Evolutionary conservation across 768 basidiomycete species (phyloP), one percentile per base, ranked within the genome.

Genomic region (Tulasnella sp.): DNA sequence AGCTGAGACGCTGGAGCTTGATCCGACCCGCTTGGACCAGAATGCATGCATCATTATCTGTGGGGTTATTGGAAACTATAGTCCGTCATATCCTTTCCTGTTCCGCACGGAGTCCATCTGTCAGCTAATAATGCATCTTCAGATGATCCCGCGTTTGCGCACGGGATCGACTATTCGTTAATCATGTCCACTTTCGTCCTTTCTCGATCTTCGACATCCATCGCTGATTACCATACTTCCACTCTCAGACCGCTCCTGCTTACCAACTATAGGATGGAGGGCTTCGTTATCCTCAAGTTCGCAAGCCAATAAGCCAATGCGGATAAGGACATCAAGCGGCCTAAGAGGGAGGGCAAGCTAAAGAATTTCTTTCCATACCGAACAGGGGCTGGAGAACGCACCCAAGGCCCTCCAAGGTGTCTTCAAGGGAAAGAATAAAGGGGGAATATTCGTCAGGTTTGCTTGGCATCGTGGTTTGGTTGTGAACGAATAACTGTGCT

Each of bases 271-370:
- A 85, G 75, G 42, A 80, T 97, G 1, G 75, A 87, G 66, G 93
- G 93, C 8, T 96, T 92, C 72, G 74, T 93, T 65, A 78, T 89
- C 84, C 85, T 89, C 60, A 90, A 97, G 71, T 92, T 92, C 68
- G 74, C 68, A 0, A 61, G 74, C 0, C 75, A 80, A 57, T 92
- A 75, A 66, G 73, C 77, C 3, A 74, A 71, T 30, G 90, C 84
- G 0, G 71, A 78, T 25, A 69, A 71, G 44, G 81, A 84, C 62
- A 72, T 91, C 31, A 74, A 76, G 0, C 67, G 73, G 24, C 81
- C 79, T 61, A 72, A 92, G 17, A 69, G 69, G 21, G 79, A 81
- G 24, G 87, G 89, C 5, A 76, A 81, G 19, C 70, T 93, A 59
- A 85, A 89, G n/a, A 68, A 76, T 84, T 17, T 84, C 82, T 63